Evolutionary conservation across 192 early-diverging fungal genomes (phyloP), one percentile per base, ranked within the genome.

Genomic region (Phlyctochytrium planicorne): DNA sequence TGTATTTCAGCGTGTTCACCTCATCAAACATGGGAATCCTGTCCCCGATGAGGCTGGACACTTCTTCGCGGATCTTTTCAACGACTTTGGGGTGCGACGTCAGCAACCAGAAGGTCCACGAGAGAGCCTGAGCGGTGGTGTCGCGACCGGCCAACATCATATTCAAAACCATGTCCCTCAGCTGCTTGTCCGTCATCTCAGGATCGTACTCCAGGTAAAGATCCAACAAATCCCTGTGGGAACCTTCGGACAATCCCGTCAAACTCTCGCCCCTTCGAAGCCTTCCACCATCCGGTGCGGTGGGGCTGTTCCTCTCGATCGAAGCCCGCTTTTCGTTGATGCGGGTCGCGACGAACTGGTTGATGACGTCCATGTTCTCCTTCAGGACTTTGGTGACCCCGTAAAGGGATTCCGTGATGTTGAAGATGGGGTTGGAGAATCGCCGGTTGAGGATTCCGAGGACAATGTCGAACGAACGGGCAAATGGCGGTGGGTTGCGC

Each of bases 51-150:
- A 66, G 50, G 17, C 32, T 20, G 14, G 0, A 33, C 23, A 73
- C 64, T 65, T 80, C 79, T 31, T 72, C 61, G 30, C 30, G 34
- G 10, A 78, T 60, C 52, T 47, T 34, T 25, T 66, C 37, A 14
- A 70, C 40, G 17, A 60, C 67, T 3, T 65, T 52, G 2, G 81
- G 80, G 57, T 78, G 70, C 62, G 59, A 59, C 59, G 75, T 52
- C 2, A 88, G 65, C 25, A 55, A 27, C 30, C 73, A 80, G 30
- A 79, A 69, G 65, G 81, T 83, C 84, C 87, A 87, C 23, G 67
- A 67, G 3, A 87, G 65, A 0, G 77, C 78, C 67, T 87, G 80
- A 29, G 90, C 75, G 52, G 86, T 84, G 33, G 85, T 75, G 71
- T 86, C 77, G 66, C 87, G 75, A 47, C 40, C 40, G 40, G 27